A percentile compares a stretch with the other conserved stretches of the same genome.
phyloP scores from a whole-genome alignment of 805 yeast genomes.

The Candida anglica region DNA sequence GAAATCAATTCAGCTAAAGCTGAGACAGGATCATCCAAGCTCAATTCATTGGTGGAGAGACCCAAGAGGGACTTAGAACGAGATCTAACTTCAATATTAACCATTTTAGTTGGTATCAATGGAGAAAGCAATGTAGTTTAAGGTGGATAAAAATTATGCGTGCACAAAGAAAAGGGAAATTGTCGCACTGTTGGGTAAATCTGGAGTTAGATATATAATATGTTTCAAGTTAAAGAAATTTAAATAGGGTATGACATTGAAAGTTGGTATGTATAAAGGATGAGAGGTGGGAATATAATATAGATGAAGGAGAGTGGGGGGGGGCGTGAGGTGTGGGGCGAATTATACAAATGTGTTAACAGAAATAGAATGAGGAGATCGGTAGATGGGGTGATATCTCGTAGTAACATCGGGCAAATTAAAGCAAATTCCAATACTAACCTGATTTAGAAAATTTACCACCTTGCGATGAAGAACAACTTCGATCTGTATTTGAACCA shows the following conservation, averaged over 20 bases:
- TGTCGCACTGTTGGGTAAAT: too few relatives aligned
- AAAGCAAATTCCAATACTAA: too few relatives aligned
- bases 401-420: too few relatives aligned
- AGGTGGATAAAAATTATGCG: constrained; percentile 2
- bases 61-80: constrained; percentile 57
- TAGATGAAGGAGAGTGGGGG: too few relatives aligned
- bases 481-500: constrained; percentile 8
- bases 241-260: constrained; percentile 3
- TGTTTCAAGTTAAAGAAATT: too few relatives aligned
- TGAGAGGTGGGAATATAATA: too few relatives aligned
- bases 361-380: too few relatives aligned
- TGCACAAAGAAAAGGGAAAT: not conserved
- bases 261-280: constrained; percentile 6
- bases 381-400: too few relatives aligned
- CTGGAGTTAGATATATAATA: too few relatives aligned
- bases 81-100: constrained; percentile 48
- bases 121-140: constrained; percentile 9
- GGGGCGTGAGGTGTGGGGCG: too few relatives aligned
- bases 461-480: constrained; percentile 2
- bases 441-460: constrained; percentile 10
- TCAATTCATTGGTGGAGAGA: constrained; percentile 38
- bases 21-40: constrained; percentile 29
- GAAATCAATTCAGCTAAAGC: constrained; percentile 44
- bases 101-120: constrained; percentile 27
- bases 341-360: too few relatives aligned